Evolutionary conservation across 2,329 filamentous ascomycete species (phyloP), one percentile per base, ranked within the genome.

Genomic region (Sporothrix globosa): DNA sequence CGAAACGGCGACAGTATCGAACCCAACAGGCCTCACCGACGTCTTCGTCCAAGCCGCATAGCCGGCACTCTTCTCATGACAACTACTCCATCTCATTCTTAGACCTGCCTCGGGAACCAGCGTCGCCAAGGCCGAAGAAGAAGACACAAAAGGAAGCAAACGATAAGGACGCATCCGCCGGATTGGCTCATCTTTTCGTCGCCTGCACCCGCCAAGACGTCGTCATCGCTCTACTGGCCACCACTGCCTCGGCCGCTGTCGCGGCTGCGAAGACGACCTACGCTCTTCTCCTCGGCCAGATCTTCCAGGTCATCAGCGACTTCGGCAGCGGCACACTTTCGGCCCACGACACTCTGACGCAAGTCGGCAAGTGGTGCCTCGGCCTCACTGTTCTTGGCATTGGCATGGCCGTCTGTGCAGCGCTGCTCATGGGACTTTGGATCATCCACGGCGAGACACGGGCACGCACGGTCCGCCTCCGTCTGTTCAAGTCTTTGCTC

Each of bases 371-470:
- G 54, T 90, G 88, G 81, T 90, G 88, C 61, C 74, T 90, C 34
- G 85, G 88, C 34, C 80, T 97, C 56, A 79, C 88, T 0, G 84
- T 82, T 0, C 78, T 97, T 0, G 92, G 91, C 0, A 78, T 82
- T 0, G 85, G 81, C 0, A 89, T 87, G 61, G 95, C 92, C 88
- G 60, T 93, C 0, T 79, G 90, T 19, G 90, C 91, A 74, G 86
- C 87, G 3, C 17, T 85, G 1, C 91, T 92, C 74, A 90, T 93
- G 75, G 83, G 85, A 1, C 78, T 87, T 0, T 97, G 94, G 89
- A 82, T 95, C 41, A 77, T 86, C 0, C 96, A 96, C 78, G 92
- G 94, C 17, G 94, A 97, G 78, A 76, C 92, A 2, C 92, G 97
- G 74, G 92, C 91, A 0, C 86, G 85, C 44, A 86, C 80, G 61